A percentile compares a stretch with the other conserved stretches of the same genome.
Evolutionary conservation across 345 rosid genomes (phyloP).

Genomic region (Populus nigra): DNA sequence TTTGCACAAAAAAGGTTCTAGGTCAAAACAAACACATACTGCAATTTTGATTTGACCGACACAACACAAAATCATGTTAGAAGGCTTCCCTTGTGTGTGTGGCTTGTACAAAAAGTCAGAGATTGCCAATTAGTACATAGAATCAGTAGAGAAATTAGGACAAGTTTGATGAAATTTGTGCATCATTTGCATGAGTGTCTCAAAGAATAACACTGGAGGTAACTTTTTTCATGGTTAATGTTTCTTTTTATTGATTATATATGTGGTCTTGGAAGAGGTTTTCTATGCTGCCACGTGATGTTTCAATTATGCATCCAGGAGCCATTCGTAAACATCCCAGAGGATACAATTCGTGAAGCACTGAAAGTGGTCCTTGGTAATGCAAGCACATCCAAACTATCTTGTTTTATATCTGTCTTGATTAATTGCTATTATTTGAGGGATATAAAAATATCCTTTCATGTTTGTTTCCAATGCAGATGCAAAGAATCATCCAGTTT

Average conservation of each 20-base stretch:
- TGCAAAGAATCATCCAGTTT: constrained; percentile 81
- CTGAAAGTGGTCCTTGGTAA: constrained; percentile 84
- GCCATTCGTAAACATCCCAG: constrained; percentile 73
- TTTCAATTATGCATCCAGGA: constrained; percentile 49
- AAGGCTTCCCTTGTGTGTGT: not conserved
- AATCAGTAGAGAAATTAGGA: not conserved
- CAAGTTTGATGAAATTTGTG: not conserved
- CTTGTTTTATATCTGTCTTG: not conserved
- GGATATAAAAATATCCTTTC: constrained; percentile 2
- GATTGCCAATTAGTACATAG: not conserved
- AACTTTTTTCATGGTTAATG: not conserved
- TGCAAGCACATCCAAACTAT: constrained; percentile 7
- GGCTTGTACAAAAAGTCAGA: not conserved
- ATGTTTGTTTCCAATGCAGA: constrained; percentile 39
- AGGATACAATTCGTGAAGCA: constrained; percentile 79
- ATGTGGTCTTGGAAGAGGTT: not conserved
- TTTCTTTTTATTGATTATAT: not conserved
- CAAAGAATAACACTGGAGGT: not conserved
- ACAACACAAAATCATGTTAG: not conserved
- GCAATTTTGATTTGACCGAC: not conserved
- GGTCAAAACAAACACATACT: not conserved
- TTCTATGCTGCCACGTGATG: constrained; percentile 5
- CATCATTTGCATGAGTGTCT: constrained; percentile 2
- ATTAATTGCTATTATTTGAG: not conserved
- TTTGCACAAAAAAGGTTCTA: not conserved